Conservation (phyloP, 352 stramenopile genomes). For the Pythium phragmiticola region DNA sequence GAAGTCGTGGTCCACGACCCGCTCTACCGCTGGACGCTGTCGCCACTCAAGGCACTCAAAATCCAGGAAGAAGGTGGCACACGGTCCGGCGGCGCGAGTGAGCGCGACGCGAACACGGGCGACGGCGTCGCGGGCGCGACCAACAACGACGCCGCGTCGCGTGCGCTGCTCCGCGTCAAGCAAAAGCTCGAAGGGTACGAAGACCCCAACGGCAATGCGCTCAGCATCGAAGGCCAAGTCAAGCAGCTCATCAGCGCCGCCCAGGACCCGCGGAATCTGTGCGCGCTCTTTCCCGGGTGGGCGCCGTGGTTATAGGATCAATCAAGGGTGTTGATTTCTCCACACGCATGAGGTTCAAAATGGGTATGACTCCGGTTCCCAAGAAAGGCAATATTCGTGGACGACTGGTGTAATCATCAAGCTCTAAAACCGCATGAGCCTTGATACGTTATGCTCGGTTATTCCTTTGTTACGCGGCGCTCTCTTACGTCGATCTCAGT, state of each 20-base stretch:
- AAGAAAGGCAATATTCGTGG: too few species aligned
- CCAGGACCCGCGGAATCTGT: slow-evolving; percentile 95
- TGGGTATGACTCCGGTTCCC: too few species aligned
- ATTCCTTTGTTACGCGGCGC: too few species aligned
- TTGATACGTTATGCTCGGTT: too few species aligned
- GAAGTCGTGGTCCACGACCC: slow-evolving; percentile 99
- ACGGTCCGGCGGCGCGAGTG: slow-evolving; percentile 11
- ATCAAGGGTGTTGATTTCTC: too few species aligned
- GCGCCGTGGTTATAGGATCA: slow-evolving; percentile 88
- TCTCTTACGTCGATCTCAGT: too few species aligned
- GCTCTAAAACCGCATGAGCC: too few species aligned
- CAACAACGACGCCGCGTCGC: slow-evolving; percentile 85
- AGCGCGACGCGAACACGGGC: slow-evolving; percentile 23
- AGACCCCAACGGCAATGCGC: slow-evolving; percentile 94
- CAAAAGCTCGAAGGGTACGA: slow-evolving; percentile 99
- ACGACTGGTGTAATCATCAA: too few species aligned
- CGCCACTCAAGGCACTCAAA: slow-evolving; percentile 82
- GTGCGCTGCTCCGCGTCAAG: slow-evolving; percentile 95
- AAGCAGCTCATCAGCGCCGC: slow-evolving; percentile 97
- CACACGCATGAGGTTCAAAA: too few species aligned
- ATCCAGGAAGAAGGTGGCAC: slow-evolving; percentile 66
- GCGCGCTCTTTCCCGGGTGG: slow-evolving; percentile 95
- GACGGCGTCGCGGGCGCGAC: slow-evolving; percentile 23
- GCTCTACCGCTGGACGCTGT: slow-evolving; percentile 98
- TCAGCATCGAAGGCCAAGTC: slow-evolving; percentile 98